A percentile compares a stretch with the other conserved stretches of the same genome.
Conservation (phyloP, 116 monocot species). For the Posidonia oceanica region DNA sequence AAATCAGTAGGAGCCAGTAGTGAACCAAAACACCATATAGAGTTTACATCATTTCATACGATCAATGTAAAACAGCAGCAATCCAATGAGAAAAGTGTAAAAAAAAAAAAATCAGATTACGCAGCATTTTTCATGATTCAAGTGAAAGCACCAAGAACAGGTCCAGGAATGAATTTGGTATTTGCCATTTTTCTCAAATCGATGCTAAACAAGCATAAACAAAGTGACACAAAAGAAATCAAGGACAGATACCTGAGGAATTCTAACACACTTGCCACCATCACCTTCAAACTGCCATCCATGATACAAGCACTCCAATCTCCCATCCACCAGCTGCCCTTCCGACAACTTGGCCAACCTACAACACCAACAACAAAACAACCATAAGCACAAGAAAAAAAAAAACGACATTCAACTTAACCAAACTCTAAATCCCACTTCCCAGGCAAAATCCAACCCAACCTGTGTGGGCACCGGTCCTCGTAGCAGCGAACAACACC, state of each 20-base stretch:
- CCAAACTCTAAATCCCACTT: background rate
- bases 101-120: too few species aligned
- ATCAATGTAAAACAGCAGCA: too few species aligned
- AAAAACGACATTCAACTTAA: background rate
- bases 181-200: background rate
- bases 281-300: constrained; percentile 80
- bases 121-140: too few species aligned
- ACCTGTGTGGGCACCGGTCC: constrained; percentile 81
- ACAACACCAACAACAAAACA: background rate
- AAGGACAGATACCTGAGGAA: constrained; percentile 47
- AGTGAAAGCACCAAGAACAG: too few species aligned
- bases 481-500: constrained; percentile 59
- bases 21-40: too few species aligned
- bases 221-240: background rate
- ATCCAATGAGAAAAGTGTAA: too few species aligned
- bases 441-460: too few species aligned
- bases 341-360: constrained; percentile 52
- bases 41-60: too few species aligned
- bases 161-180: background rate
- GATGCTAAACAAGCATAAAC: background rate
- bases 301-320: constrained; percentile 77
- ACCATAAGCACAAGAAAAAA: background rate
- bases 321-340: constrained; percentile 69
- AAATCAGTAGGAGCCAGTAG: too few species aligned
- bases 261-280: constrained; percentile 66